These are phyloP conservation scores for Diaporthe ilicicola DNA, from an alignment of 2,329 filamentous ascomycete species.

Conservation along the genomic window DNA sequence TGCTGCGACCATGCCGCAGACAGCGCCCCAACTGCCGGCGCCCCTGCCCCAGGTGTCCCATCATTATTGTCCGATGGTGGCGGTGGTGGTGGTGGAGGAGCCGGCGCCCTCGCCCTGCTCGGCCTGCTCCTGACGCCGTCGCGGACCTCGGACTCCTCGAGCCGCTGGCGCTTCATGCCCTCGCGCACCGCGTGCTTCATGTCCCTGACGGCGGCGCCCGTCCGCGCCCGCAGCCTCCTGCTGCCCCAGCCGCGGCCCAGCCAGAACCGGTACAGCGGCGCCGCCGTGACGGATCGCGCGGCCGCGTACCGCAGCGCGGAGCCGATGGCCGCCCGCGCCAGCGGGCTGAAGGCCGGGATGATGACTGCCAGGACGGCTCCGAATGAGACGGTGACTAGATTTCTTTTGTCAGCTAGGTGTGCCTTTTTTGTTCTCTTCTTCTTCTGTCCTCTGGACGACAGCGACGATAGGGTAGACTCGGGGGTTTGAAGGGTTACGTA, in stretches of 20 bases:
- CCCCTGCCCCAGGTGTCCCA: no score
- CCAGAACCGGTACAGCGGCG: conserved; percentile 25
- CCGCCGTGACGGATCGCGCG: not conserved
- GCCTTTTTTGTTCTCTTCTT: not conserved
- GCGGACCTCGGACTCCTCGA: conserved; percentile 11
- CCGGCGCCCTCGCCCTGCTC: not conserved
- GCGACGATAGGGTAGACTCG: no score
- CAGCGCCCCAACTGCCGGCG: not conserved
- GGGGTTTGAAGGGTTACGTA: not conserved
- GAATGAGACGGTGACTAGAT: conserved; percentile 28
- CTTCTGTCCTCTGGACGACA: no score
- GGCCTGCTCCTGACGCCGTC: conserved; percentile 17
- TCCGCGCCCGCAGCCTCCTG: conserved; percentile 5
- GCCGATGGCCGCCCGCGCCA: conserved; percentile 17
- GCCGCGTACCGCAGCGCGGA: not conserved
- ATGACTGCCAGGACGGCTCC: conserved; percentile 25
- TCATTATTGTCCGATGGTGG: not conserved
- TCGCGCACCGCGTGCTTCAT: conserved; percentile 25
- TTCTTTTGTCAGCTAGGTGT: not conserved
- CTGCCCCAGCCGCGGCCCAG: conserved; percentile 12
- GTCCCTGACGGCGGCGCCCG: conserved; percentile 7
- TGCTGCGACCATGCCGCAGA: not conserved
- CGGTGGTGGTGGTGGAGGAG: no score
- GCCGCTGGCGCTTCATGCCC: not conserved
- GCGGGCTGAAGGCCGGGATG: conserved; percentile 28